Evolutionary conservation across 2,329 filamentous ascomycete genomes (phyloP), one percentile per base, ranked within the genome.

Genomic region (Metarhizium guizhouense): DNA sequence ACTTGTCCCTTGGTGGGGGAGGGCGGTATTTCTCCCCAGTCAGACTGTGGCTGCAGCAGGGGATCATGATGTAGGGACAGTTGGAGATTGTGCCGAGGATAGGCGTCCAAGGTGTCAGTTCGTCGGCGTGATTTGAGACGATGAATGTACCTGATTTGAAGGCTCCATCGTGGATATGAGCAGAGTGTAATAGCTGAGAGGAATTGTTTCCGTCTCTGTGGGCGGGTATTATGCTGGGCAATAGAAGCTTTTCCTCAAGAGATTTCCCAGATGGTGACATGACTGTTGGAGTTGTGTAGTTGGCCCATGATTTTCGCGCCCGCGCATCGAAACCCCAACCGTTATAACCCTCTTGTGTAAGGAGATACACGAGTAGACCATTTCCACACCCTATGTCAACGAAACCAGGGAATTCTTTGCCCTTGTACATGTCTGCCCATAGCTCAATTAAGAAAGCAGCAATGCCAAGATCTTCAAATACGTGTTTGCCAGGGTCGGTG

Each of bases 341-440:
- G 0, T 67, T 62, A 69, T 90, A 97, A 11, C 91, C 91, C 71
- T 97, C 92, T 57, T 80, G 74, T 14, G 84, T 78, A 4, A 99
- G 80, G 42, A 99, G 82, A 66, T 95, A 83, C 7, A 95, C 89
- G 1, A 99, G 80, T 3, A 99, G 76, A 1, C 94, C 94, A 65
- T 97, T 99, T 2, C 94, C 94, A 67, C 94, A 97, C 5, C 93
- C 94, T 49, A 99, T 90, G 65, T 99, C 94, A 20, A 96, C 88
- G 64, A 97, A 99, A 0, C 93, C 92, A 0, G 90, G 89, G 63
- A 96, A 96, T 0, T 61, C 58, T 0, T 51, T 56, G 47, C 11
- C 47, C 42, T 63, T 66, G 67, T 97, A 97, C 85, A 96, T 93
- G 56, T 87, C 83, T 13, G 75, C 73, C 94, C 94, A 99, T 2